phyloP scores from a whole-genome alignment of 2,329 filamentous ascomycete genomes.

The Emmonsia crescens region DNA sequence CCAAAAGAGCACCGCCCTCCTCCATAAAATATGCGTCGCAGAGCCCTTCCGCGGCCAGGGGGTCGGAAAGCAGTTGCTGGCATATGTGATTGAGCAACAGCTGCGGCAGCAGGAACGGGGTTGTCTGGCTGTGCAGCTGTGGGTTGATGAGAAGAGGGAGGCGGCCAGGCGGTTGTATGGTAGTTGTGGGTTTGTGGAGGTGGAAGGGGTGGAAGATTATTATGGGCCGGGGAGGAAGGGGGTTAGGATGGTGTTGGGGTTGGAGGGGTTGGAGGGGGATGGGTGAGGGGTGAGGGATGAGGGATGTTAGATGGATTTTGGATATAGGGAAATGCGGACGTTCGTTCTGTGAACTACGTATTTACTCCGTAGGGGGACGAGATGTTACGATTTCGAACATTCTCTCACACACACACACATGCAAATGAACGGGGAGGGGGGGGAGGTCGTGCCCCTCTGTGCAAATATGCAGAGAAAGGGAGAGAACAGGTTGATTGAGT shows the following conservation, averaged over 20 bases:
- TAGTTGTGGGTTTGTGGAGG: conserved; percentile 36
- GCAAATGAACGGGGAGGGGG: no score
- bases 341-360: no score
- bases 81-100: conserved; percentile 29
- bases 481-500: no score
- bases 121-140: conserved; percentile 39
- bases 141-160: conserved; percentile 40
- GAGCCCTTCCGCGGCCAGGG: conserved; percentile 37
- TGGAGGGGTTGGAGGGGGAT: conserved; percentile 20
- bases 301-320: no score
- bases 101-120: conserved; percentile 38
- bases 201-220: conserved; percentile 38
- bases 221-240: conserved; percentile 41
- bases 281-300: not conserved
- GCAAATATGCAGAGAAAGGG: no score
- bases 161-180: conserved; percentile 37
- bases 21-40: conserved; percentile 44
- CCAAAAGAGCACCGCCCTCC: conserved; percentile 34
- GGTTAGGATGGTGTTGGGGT: conserved; percentile 36
- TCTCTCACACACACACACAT: no score
- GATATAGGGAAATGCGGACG: no score
- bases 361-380: no score
- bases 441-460: no score
- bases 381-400: no score
- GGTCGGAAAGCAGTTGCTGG: conserved; percentile 37